Evolutionary conservation across 2,329 filamentous ascomycete genomes (phyloP).

Genomic region (Periconia macrospinosa): DNA sequence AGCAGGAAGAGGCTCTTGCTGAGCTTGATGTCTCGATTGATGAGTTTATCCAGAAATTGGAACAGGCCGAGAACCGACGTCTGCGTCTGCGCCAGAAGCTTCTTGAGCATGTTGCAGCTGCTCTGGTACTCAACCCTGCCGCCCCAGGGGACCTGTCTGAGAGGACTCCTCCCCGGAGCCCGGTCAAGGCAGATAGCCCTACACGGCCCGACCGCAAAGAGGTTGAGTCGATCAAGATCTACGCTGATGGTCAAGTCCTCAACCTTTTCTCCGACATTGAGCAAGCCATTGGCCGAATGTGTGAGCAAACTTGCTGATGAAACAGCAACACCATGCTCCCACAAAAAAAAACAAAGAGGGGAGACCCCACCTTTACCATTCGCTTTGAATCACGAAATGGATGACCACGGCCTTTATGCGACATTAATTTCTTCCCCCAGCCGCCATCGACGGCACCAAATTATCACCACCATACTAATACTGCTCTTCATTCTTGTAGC

Average conservation of each 20-base stretch:
- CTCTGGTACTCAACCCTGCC: constrained; percentile 45
- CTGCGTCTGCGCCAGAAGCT: constrained; percentile 77
- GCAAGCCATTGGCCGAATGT: constrained; percentile 47
- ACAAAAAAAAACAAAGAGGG: constrained; percentile 9
- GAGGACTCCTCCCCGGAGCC: constrained; percentile 43
- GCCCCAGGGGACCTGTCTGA: constrained; percentile 31
- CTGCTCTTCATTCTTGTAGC: constrained; percentile 16
- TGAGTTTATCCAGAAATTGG: constrained; percentile 79
- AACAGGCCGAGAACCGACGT: constrained; percentile 76
- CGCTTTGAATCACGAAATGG: background rate
- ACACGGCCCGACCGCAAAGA: constrained; percentile 37
- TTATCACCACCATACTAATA: constrained; percentile 9
- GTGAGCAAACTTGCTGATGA: constrained; percentile 42
- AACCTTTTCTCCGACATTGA: constrained; percentile 47
- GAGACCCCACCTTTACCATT: constrained; percentile 13
- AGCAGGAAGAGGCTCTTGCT: constrained; percentile 76
- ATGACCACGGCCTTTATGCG: constrained; percentile 1
- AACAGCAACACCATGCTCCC: background rate
- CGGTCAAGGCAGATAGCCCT: constrained; percentile 41
- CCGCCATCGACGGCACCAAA: background rate
- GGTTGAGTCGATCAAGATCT: constrained; percentile 48
- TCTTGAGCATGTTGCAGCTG: constrained; percentile 78
- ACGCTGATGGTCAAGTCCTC: constrained; percentile 46
- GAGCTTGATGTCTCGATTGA: constrained; percentile 79
- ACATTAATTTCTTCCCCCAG: constrained; percentile 10